phyloP scores from a whole-genome alignment of 495 filamentous ascomycete genomes.

The Hyaloscypha variabilis region DNA sequence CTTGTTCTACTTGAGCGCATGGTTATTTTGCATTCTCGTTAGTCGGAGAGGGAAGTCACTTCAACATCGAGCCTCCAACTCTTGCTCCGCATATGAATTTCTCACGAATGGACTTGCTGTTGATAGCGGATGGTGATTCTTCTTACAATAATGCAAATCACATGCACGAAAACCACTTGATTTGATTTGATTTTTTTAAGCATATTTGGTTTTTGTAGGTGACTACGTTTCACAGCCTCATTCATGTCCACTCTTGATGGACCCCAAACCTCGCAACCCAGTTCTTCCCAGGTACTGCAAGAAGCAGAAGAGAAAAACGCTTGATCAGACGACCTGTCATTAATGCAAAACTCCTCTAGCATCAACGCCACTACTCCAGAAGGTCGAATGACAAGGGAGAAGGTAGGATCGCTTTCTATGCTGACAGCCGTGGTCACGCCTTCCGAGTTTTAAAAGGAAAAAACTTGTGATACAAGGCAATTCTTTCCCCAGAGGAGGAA shows the following conservation, averaged over 20 bases:
- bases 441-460: neutral
- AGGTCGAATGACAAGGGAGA: constrained; percentile 6
- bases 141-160: neutral
- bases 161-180: neutral
- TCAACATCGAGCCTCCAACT: too few species aligned
- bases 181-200: neutral
- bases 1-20: neutral
- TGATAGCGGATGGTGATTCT: neutral
- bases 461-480: neutral
- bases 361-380: neutral
- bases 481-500: neutral
- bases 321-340: neutral
- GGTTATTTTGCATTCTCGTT: neutral
- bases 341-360: neutral
- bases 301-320: neutral
- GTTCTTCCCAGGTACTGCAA: neutral
- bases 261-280: neutral
- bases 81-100: neutral
- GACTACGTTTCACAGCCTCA: neutral
- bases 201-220: neutral
- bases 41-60: neutral
- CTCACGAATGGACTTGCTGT: too few species aligned
- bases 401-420: neutral
- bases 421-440: neutral
- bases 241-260: neutral